These are phyloP conservation scores for Xylariaceae sp. DNA, from an alignment of 2,329 filamentous ascomycete species.

Conservation along the genomic window DNA sequence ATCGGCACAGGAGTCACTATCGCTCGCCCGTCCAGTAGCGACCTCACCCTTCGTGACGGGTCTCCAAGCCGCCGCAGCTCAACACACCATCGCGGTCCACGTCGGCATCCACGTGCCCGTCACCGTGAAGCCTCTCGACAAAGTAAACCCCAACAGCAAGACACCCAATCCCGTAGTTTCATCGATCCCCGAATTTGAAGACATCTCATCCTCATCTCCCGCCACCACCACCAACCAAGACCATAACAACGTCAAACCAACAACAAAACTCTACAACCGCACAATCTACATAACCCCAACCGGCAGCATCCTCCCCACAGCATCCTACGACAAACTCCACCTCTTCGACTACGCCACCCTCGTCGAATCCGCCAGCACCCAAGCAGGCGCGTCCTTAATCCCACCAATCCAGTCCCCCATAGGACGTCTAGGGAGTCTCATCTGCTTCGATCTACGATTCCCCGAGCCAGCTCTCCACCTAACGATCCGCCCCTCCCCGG, in stretches of 20 bases:
- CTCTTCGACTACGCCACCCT: conserved; percentile 66
- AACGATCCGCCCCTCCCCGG: conserved; percentile 36
- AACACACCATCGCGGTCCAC: conserved; percentile 64
- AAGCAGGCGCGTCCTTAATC: conserved; percentile 58
- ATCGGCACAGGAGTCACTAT: conserved; percentile 60
- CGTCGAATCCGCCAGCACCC: conserved; percentile 53
- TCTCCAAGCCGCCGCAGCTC: conserved; percentile 60
- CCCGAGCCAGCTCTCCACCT: conserved; percentile 68
- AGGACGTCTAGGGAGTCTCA: conserved; percentile 70
- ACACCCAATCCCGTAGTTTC: conserved; percentile 19
- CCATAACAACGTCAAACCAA: background rate
- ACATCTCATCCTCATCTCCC: background rate
- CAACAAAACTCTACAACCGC: conserved; percentile 45
- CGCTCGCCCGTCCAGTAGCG: conserved; percentile 61
- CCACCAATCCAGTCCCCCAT: conserved; percentile 67
- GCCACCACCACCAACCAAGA: background rate
- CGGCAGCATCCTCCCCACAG: conserved; percentile 38
- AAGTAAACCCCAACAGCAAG: background rate
- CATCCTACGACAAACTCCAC: conserved; percentile 79
- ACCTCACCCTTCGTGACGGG: conserved; percentile 70
- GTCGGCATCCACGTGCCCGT: conserved; percentile 81
- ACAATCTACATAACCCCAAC: conserved; percentile 45
- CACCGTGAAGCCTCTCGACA: conserved; percentile 31
- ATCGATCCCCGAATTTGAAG: conserved; percentile 13
- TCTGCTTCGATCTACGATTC: conserved; percentile 89